phyloP scores from a whole-genome alignment of 345 rosid genomes.

The Psidium guajava region DNA sequence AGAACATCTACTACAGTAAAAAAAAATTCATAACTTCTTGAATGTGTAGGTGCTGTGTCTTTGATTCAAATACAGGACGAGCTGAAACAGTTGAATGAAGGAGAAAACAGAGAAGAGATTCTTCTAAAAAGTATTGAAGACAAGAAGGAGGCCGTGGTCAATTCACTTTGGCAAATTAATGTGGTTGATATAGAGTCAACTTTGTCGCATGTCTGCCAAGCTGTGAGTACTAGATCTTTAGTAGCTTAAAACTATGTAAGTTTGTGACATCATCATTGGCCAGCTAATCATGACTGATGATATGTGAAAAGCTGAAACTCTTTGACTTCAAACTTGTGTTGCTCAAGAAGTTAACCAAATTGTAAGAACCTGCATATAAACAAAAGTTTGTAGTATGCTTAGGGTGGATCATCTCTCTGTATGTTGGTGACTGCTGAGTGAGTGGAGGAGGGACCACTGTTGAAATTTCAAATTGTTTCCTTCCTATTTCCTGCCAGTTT shows the following conservation, averaged over 20 bases:
- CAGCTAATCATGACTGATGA: background rate
- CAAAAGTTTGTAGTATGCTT: background rate
- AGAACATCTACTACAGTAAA: background rate
- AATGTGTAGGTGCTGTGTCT: constrained; percentile 64
- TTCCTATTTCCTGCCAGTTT: background rate
- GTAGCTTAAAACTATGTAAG: background rate
- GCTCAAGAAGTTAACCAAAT: background rate
- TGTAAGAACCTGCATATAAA: background rate
- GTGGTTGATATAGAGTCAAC: constrained; percentile 89
- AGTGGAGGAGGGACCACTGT: background rate
- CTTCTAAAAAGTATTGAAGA: constrained; percentile 61
- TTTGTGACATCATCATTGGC: background rate
- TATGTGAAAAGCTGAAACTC: background rate
- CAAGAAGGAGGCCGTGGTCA: constrained; percentile 72
- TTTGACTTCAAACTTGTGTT: background rate
- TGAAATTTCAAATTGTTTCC: background rate
- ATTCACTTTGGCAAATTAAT: constrained; percentile 91
- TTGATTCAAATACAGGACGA: constrained; percentile 78
- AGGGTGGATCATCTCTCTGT: background rate
- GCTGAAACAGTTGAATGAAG: constrained; percentile 49
- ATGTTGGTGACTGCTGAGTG: background rate
- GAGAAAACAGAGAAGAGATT: constrained; percentile 62
- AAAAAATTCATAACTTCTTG: background rate
- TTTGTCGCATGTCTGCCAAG: constrained; percentile 67
- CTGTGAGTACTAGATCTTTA: constrained; percentile 34